Conservation (phyloP, 495 filamentous ascomycete species). For the Aspergillus bertholletiae region DNA sequence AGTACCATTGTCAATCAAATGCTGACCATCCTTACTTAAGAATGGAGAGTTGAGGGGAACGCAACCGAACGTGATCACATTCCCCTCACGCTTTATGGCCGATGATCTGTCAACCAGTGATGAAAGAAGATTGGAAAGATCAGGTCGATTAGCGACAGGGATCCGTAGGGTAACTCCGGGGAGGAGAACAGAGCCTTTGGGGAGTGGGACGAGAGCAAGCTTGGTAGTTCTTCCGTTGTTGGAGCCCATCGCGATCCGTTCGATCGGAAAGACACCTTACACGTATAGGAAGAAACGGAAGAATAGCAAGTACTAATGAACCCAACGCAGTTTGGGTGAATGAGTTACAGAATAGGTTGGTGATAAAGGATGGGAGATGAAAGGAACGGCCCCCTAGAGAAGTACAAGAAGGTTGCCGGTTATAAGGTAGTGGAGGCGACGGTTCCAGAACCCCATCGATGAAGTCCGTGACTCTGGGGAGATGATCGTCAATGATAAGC, state of each 20-base stretch:
- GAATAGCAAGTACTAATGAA: not conserved
- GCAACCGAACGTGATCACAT: conserved; percentile 71
- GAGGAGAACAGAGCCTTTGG: conserved; percentile 70
- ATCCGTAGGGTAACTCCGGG: conserved; percentile 77
- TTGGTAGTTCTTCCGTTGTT: conserved; percentile 44
- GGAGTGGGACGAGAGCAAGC: conserved; percentile 73
- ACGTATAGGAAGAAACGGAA: not conserved
- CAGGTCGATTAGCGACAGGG: conserved; percentile 71
- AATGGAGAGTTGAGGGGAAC: conserved; percentile 72
- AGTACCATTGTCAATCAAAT: conserved; percentile 55
- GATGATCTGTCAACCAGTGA: conserved; percentile 66
- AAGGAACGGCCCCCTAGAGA: conserved; percentile 1
- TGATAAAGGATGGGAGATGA: not conserved
- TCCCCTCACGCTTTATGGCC: conserved; percentile 58
- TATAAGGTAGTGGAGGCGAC: conserved; percentile 13
- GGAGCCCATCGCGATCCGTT: conserved; percentile 35
- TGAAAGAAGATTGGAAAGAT: conserved; percentile 78
- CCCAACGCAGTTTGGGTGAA: not conserved
- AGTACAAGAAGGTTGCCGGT: conserved; percentile 3
- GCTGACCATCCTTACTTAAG: conserved; percentile 65
- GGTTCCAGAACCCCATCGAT: conserved; percentile 34
- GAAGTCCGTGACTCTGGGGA: conserved; percentile 30
- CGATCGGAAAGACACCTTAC: conserved; percentile 3
- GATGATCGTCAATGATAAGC: conserved; percentile 31
- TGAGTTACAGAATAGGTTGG: not conserved